These are phyloP conservation scores for Hypoxylon sp. DNA, from an alignment of 2,329 filamentous ascomycete genomes.

Conservation along the genomic window DNA sequence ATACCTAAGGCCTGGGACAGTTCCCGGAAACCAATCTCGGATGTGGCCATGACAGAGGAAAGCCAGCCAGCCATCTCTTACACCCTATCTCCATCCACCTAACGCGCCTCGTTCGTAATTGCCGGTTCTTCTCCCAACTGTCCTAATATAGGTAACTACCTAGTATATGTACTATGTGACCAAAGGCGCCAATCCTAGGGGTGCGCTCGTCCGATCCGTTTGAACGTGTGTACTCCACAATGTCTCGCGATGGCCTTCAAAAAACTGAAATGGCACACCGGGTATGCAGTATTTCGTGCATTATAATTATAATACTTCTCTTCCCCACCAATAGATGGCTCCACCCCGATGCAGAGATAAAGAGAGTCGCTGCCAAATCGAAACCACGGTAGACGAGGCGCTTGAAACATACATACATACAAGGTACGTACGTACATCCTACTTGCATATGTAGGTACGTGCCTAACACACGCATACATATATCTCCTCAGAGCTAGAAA, in stretches of 20 bases:
- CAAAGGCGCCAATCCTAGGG: slow-evolving; percentile 11
- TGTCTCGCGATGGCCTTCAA: slow-evolving; percentile 27
- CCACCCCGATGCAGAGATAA: slow-evolving; percentile 43
- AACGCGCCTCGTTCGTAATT: slow-evolving; percentile 34
- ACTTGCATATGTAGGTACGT: no score
- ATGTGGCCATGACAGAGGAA: slow-evolving; percentile 35
- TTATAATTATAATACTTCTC: slow-evolving; percentile 29
- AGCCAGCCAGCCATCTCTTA: no score
- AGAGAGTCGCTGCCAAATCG: slow-evolving; percentile 24
- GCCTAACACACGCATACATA: no score
- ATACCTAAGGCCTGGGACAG: slow-evolving; percentile 35
- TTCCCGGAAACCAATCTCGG: slow-evolving; percentile 35
- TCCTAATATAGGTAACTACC: no score
- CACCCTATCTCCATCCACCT: slow-evolving; percentile 2
- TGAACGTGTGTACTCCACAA: slow-evolving; percentile 25
- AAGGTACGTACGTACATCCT: no score
- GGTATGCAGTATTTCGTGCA: slow-evolving; percentile 49
- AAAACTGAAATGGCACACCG: slow-evolving; percentile 36
- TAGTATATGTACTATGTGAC: slow-evolving; percentile 33
- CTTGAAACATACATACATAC: slow-evolving; percentile 6
- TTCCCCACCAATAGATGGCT: slow-evolving; percentile 39
- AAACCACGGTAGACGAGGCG: slow-evolving; percentile 25
- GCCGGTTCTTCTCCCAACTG: slow-evolving; percentile 34
- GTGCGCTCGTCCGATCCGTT: slow-evolving; percentile 23
- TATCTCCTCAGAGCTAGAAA: neutral